Conservation (phyloP, 2,329 filamentous ascomycete species). For the Penicillium rolfsii region DNA sequence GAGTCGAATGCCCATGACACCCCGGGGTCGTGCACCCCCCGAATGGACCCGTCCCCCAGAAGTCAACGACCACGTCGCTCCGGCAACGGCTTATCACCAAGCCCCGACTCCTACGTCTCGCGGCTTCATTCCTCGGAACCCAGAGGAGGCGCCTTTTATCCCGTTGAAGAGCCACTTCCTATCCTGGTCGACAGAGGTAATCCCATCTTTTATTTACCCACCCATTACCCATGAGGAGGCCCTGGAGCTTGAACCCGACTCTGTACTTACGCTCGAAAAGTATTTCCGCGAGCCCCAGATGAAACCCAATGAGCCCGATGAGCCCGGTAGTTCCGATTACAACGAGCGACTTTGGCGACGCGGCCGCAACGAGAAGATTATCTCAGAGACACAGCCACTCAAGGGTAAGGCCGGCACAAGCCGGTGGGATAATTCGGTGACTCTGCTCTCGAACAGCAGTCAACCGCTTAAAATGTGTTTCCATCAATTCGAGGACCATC, state of each 20-base stretch:
- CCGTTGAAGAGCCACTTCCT: slow-evolving; percentile 83
- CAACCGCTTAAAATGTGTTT: slow-evolving; percentile 94
- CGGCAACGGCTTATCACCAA: slow-evolving; percentile 72
- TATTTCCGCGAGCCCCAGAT: slow-evolving; percentile 99
- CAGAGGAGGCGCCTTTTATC: slow-evolving; percentile 63
- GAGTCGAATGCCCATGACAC: slow-evolving; percentile 45
- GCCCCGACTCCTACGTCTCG: slow-evolving; percentile 80
- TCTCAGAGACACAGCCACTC: slow-evolving; percentile 88
- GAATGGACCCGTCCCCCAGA: slow-evolving; percentile 71
- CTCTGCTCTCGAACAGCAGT: slow-evolving; percentile 83
- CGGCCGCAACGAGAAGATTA: slow-evolving; percentile 88
- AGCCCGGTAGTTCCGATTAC: slow-evolving; percentile 94
- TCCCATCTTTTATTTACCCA: slow-evolving; percentile 25
- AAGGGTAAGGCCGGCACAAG: slow-evolving; percentile 85
- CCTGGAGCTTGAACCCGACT: slow-evolving; percentile 11
- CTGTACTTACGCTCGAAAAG: slow-evolving; percentile 43
- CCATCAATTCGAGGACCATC: slow-evolving; percentile 95
- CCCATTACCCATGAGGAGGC: slow-evolving; percentile 8
- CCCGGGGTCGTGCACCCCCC: slow-evolving; percentile 56
- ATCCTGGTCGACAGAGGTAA: slow-evolving; percentile 86
- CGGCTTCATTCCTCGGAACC: slow-evolving; percentile 67
- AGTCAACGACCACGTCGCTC: slow-evolving; percentile 69
- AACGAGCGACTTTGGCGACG: slow-evolving; percentile 93
- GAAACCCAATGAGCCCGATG: slow-evolving; percentile 93
- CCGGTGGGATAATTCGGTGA: slow-evolving; percentile 81